Conservation (phyloP, 2,329 filamentous ascomycete species). For the Trichothecium roseum region DNA sequence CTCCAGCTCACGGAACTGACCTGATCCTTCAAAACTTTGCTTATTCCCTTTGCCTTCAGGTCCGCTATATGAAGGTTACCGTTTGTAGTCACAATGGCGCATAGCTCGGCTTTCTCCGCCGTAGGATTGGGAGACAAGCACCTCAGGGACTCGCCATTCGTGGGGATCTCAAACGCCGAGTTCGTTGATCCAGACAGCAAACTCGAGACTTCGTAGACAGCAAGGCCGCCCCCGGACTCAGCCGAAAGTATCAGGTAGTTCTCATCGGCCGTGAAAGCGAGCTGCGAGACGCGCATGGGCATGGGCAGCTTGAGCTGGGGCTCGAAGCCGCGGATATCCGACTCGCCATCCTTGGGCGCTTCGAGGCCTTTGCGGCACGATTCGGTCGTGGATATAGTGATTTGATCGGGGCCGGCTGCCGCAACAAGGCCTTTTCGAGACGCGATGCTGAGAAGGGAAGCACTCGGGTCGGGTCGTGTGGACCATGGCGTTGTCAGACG, state of each 20-base stretch:
- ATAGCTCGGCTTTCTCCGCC: constrained; percentile 58
- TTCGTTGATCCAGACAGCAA: constrained; percentile 57
- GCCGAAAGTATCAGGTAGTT: constrained; percentile 73
- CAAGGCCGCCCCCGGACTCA: constrained; percentile 69
- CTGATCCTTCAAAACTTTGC: constrained; percentile 54
- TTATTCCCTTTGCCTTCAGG: constrained; percentile 56
- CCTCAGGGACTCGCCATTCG: constrained; percentile 64
- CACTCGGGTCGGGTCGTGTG: constrained; percentile 60
- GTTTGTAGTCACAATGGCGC: constrained; percentile 69
- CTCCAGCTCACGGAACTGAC: constrained; percentile 90
- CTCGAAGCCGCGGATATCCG: constrained; percentile 58
- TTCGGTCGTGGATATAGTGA: constrained; percentile 69
- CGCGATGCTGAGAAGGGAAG: constrained; percentile 77
- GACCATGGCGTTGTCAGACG: constrained; percentile 74
- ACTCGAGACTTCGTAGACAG: constrained; percentile 67
- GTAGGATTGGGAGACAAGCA: constrained; percentile 73
- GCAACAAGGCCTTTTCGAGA: constrained; percentile 72
- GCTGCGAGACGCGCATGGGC: constrained; percentile 69
- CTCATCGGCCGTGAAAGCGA: constrained; percentile 87
- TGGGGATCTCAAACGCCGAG: constrained; percentile 64
- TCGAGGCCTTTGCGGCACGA: constrained; percentile 67
- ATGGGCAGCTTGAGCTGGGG: constrained; percentile 66
- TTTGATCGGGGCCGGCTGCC: constrained; percentile 71
- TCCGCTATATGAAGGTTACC: constrained; percentile 81
- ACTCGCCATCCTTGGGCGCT: constrained; percentile 44